Base-by-base conservation (phyloP, 148 eudicot genomes). In the Nepenthes mirabilis region DNA sequence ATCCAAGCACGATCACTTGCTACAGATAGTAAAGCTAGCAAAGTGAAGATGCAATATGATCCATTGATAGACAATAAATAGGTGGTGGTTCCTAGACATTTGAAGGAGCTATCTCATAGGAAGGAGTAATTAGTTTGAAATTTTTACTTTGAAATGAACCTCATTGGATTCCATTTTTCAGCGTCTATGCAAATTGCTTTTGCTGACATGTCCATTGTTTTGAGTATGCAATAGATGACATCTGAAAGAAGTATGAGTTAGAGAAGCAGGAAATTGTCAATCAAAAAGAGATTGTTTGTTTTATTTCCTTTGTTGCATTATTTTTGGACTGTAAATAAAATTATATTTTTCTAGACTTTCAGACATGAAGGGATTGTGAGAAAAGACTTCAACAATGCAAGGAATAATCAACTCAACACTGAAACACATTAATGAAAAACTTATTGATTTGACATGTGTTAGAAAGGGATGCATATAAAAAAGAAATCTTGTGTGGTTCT, bases 31-130 rank as follows among this genome's bases (percentile, higher is more conserved):
- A 91, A 81, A 76, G 82, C 83, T 60, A 67, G 72, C 34, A 90
- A 91, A 68, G 86, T 90, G 78, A 78, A 81, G 72, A 23, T 23
- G 23, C 87, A 87, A 60, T 80, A 87, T 64, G 82, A 87, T 76
- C 74, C 73, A 66, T 83, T 87, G 95, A 83, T 87, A 68, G 93
- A 84, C 36, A 79, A 77, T 58, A 87, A 91, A 75, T 87, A 85
- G 53, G 73, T 80, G 55, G 95, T 87, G 77, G 61, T 91, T 85
- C 95, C 0, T 33, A 91, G 79, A 77, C 95, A 87, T 72, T 75
- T 91, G 74, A 91, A 91, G 73, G 97, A 91, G 70, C 75, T 87
- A 52, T 91, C 97, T 62, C 93, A 79, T 70, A 83, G 75, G 78
- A 91, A 87, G 75, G 97, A 91, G 74, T 95, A 87, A 86, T 95